Base-by-base conservation (phyloP, 257 asterid species). In the Solanum gracilifrons region DNA sequence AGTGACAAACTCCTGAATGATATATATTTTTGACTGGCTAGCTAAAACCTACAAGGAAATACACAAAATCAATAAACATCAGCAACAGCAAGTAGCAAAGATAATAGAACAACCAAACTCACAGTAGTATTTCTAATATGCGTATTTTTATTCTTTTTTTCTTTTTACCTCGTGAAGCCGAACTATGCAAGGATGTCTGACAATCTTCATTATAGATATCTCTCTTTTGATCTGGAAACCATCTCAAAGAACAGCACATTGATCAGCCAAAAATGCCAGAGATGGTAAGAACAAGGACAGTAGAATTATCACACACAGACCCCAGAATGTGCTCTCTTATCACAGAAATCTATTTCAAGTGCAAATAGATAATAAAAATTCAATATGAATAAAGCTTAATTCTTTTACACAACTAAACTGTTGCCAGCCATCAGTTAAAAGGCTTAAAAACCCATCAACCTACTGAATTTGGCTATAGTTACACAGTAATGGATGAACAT, bases 181-280 rank as follows among this genome's bases (percentile, higher is more conserved):
- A 76, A 96, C 96, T 69, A 96, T 91, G 89, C 92, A 90, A 36
- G 98, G 98, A 92, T 96, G 99, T 85, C 98, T 91, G 86, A 96
- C 96, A 85, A 96, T 94, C 96, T 96, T 96, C 99, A 96, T 96
- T 69, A 96, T 91, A 76, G 98, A 96, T 74, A 96, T 96, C 92
- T 96, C 99, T 87, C 96, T 91, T 90, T 96, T 94, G 80, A 96
- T 95, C 99, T 95, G 90, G 86, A 25, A 92, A 90, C 85, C 86
- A 9, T 80, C 66, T 29, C 85, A 82, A 29, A 29, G 41, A 82
- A 82, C 69, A 48, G 16, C 68, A 48, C 20, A 82, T 9, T 48
- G 66, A 46, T 32, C 85, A 29, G 69, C 29, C 43, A 18, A 46
- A 79, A 82, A 82, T 27, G 85, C 16, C 25, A 29, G 41, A 82